These are phyloP conservation scores for Penicillium sp. DNA, from an alignment of 2,329 filamentous ascomycete genomes.

Conservation along the genomic window DNA sequence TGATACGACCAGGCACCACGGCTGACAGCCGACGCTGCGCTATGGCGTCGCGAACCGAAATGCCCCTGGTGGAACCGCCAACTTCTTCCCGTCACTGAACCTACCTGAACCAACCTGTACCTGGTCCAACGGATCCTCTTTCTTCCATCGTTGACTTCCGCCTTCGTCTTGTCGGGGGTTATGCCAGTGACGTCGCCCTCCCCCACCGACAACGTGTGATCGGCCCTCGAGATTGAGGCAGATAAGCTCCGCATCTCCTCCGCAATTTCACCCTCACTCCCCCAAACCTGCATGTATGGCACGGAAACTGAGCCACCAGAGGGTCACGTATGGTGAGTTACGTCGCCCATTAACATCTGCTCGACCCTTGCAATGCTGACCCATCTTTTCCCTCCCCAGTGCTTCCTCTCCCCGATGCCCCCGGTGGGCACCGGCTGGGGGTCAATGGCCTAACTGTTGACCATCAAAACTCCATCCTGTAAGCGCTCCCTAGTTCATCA, in stretches of 20 bases:
- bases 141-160: too few species aligned
- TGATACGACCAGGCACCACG: slow-evolving; percentile 10
- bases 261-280: slow-evolving; percentile 29
- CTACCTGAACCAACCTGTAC: too few species aligned
- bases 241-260: slow-evolving; percentile 37
- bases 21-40: slow-evolving; percentile 11
- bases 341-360: background rate
- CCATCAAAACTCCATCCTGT: slow-evolving; percentile 81
- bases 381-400: slow-evolving; percentile 52
- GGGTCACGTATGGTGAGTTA: slow-evolving; percentile 69
- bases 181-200: slow-evolving; percentile 27
- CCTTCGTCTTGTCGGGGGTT: slow-evolving; percentile 2
- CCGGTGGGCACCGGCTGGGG: slow-evolving; percentile 86
- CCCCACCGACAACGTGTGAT: slow-evolving; percentile 29
- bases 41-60: slow-evolving; percentile 17
- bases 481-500: slow-evolving; percentile 53
- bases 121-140: too few species aligned
- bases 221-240: slow-evolving; percentile 28
- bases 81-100: slow-evolving; percentile 36
- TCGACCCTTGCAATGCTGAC: slow-evolving; percentile 1
- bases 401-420: slow-evolving; percentile 72
- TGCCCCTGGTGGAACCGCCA: slow-evolving; percentile 25
- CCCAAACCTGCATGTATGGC: slow-evolving; percentile 57
- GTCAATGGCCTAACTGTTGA: slow-evolving; percentile 95
- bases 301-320: slow-evolving; percentile 68